Evolutionary conservation across 306 rosid species (phyloP), one percentile per base, ranked within the genome.

Genomic region (Gastrolobium villosum): DNA sequence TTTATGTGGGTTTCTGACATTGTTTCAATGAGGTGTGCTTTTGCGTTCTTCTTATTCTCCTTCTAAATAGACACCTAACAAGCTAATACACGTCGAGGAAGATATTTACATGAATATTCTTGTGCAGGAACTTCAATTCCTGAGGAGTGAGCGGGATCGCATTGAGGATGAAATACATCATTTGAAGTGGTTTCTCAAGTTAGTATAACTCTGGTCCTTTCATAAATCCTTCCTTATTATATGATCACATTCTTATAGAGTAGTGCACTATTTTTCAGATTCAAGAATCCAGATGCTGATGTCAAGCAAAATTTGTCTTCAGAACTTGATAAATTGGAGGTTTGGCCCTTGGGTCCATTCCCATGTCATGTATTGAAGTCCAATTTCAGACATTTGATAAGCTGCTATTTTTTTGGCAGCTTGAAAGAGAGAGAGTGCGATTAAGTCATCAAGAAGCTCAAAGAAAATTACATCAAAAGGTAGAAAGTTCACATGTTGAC

Each of bases 161-260:
- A 88, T 91, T 76, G 99, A 96, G 86, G 98, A 93, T 87, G 89
- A 90, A 85, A 82, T 96, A 52, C 94, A 89, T 83, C 92, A 85
- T 81, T 65, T 93, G 87, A 87, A 90, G 88, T 90, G 96, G 96
- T 82, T 91, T 81, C 93, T 93, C 70, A 91, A 83, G 99, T 90
- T 74, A 72, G 92, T 83, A 80, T 66, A 63, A 65, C 53, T 84
- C 83, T 70, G 59, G 63, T 44, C 40, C 37, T 53, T 65, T 45
- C 52, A 32, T 49, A 52, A 54, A 40, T 34, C 54, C 11, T 56
- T 64, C 83, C 76, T 46, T 59, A 20, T 46, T 49, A 54, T 76
- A 20, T 49, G 41, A 49, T 28, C 30, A 59, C 60, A 43, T 56
- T 65, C 70, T 55, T 4, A 36, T 46, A 32, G 5, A 57, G 55